Evolutionary conservation across 2,329 filamentous ascomycete genomes (phyloP).

Genomic region (Diaporthe citriasiana): DNA sequence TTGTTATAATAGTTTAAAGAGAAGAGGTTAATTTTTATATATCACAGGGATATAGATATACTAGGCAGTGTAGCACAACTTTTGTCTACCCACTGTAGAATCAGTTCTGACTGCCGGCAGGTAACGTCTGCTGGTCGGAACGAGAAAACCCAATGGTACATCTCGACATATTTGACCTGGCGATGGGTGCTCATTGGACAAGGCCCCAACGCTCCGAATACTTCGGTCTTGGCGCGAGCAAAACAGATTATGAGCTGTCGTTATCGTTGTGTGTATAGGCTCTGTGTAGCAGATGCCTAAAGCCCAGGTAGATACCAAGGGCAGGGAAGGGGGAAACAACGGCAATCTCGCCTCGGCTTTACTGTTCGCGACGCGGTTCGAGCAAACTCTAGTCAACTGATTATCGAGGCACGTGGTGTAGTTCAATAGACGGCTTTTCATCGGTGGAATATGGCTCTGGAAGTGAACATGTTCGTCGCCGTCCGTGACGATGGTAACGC

Average conservation of each 20-base stretch:
- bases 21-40: too few relatives aligned
- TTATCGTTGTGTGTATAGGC: neutral
- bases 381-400: too few relatives aligned
- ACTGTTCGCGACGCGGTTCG: neutral
- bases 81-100: too few relatives aligned
- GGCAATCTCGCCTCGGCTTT: neutral
- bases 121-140: neutral
- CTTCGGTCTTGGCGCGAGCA: neutral
- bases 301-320: too few relatives aligned
- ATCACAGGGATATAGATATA: too few relatives aligned
- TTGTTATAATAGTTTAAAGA: too few relatives aligned
- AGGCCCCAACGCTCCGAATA: neutral
- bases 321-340: too few relatives aligned
- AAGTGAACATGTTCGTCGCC: neutral
- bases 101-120: neutral
- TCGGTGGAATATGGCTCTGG: neutral
- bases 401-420: neutral
- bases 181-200: neutral
- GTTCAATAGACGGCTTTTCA: neutral
- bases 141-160: neutral
- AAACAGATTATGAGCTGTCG: neutral
- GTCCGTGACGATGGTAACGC: neutral
- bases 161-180: neutral
- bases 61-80: too few relatives aligned
- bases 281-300: neutral